Base-by-base conservation (phyloP, 106 monocot genomes). In the Platanthera guangdongensis region DNA sequence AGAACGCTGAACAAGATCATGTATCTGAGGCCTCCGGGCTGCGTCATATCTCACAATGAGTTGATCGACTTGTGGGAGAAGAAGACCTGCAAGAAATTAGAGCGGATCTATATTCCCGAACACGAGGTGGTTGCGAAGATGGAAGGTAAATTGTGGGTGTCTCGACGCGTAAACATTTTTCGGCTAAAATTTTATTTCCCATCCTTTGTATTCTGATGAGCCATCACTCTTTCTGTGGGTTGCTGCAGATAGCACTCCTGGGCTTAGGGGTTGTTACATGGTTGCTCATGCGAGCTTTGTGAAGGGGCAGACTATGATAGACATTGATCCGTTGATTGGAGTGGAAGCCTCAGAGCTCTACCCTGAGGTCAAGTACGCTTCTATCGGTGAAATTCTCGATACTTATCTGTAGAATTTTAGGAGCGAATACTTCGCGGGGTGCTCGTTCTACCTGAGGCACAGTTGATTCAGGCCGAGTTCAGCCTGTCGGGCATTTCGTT, bases 261-360 rank as follows among this genome's bases (percentile, higher is more conserved):
- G 75, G 18, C 9, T 64, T 10, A 57, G 51, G 19, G 10, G 82
- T 8, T 7, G 63, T 52, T 65, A 75, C 9, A 51, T 79, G 4
- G 77, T 86, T 28, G 60, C 47, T 9, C 81, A 86, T 76, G 60
- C 72, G 7, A 72, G 52, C 9, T 86, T 77, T 51, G 76, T 86
- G 75, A 79, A 73, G 53, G 85, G 82, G 21, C 76, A 79, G 49
- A 79, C 3, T 68, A 75, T 67, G 76, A 86, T 83, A 50, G 69
- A 82, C 8, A 84, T 89, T 47, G 84, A 89, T 14, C 80, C 79
- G 18, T 78, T 77, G 13, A 51, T 82, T 64, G 89, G 86, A 8
- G 86, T 84, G 74, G 89, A 89, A 70, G 89, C 83, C 6, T 76
- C 84, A 12, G 78, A 79, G 76, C 86, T 89, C n/a, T 89, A 84